Evolutionary conservation across 192 early-diverging fungal species (phyloP), one percentile per base, ranked within the genome.

Genomic region (Mortierella antarctica): DNA sequence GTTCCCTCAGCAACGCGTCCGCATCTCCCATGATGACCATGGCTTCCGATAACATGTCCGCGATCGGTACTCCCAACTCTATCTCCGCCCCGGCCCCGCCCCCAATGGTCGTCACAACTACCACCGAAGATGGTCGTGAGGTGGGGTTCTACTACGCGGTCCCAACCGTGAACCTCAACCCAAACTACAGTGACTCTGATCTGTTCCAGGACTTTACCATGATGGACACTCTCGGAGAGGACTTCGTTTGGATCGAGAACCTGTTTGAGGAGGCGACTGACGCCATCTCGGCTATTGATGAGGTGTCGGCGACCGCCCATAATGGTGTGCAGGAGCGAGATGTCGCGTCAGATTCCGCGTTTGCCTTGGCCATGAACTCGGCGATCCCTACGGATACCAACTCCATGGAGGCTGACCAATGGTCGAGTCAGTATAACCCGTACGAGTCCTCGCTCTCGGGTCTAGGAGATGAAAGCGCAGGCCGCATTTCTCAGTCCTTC

Each of bases 161-260:
- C 11, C 77, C 77, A 2, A 53, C 50, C 15, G 77, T 80, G 65
- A 80, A 50, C 48, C 23, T 80, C 60, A 80, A 80, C 70, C 77
- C 77, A 44, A 65, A 58, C 17, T 71, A 40, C 10, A 60, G 40
- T 5, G 77, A 80, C 45, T 50, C 77, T n/a, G 77, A 80, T 52
- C 70, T 80, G 7, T 80, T 80, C 52, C 77, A 72, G 39, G 77
- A 80, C 48, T 68, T 80, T 40, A 60, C 69, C 12, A 66, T 79
- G 76, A 72, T 65, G 62, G 65, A 79, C 18, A 21, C 77, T 55
- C 44, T 80, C 8, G 77, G 77, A 2, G 77, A 80, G 49, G 48
- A 68, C 57, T 80, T 80, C 57, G 70, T 72, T 17, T 80, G 77
- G 77, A 56, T 80, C 51, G 53, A 80, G 65, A 80, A 80, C 40